phyloP scores from a whole-genome alignment of 208 protist species.

The Acanthamoeba triangularis region DNA sequence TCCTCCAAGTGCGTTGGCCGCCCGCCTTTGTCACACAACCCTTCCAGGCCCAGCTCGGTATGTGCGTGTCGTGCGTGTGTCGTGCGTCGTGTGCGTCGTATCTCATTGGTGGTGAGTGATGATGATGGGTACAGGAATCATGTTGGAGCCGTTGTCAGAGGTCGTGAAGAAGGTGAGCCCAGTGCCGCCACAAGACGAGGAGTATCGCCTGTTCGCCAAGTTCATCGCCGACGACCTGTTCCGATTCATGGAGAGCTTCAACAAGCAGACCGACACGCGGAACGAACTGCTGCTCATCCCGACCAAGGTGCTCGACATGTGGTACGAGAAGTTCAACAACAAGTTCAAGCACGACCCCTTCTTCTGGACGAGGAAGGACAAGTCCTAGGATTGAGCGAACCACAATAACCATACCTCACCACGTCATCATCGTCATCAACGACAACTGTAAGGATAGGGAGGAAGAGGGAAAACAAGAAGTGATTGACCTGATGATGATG shows the following conservation, averaged over 20 bases:
- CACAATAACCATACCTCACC: not conserved
- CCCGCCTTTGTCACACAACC: slow-evolving; percentile 28
- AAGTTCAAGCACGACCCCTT: slow-evolving; percentile 56
- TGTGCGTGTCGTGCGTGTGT: not conserved
- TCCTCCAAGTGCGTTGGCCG: slow-evolving; percentile 61
- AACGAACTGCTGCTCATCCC: slow-evolving; percentile 68
- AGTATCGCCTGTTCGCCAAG: slow-evolving; percentile 72
- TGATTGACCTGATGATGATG: not conserved
- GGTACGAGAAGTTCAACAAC: slow-evolving; percentile 74
- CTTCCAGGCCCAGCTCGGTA: slow-evolving; percentile 64
- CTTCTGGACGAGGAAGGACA: slow-evolving; percentile 69
- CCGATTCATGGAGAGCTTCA: slow-evolving; percentile 76
- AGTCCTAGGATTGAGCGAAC: not conserved
- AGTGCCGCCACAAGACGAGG: slow-evolving; percentile 34
- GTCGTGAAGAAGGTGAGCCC: slow-evolving; percentile 71
- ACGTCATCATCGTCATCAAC: not conserved
- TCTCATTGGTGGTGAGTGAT: not conserved
- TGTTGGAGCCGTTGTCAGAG: slow-evolving; percentile 43
- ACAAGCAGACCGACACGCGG: slow-evolving; percentile 57
- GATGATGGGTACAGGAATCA: slow-evolving; percentile 54
- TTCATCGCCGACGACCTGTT: slow-evolving; percentile 71
- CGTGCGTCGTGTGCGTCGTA: not conserved
- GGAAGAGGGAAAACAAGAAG: not conserved
- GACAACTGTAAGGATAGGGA: not conserved
- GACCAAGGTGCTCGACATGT: slow-evolving; percentile 76